Evolutionary conservation across 345 rosid species (phyloP), one percentile per base, ranked within the genome.

Genomic region (Eucalyptus cladocalyx): DNA sequence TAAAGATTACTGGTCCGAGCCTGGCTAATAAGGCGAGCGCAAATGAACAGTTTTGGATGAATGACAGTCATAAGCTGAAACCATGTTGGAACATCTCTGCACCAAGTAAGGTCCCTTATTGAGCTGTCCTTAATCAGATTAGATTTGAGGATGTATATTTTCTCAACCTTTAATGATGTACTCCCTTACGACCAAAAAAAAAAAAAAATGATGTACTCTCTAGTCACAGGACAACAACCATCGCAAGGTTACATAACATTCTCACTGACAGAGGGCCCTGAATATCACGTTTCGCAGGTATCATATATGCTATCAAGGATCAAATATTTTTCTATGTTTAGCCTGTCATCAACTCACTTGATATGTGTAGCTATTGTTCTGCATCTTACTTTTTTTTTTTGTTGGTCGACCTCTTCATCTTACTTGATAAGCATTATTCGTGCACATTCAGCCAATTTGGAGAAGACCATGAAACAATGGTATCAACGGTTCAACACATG

Each of bases 211-310:
- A 51, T 28, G 50, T 45, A n/a, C 21, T 26, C 34, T 80, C 81
- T 76, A 80, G 56, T 51, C 32, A 30, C 91, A 92, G 91, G 90
- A 86, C 85, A 76, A 23, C 91, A 88, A 48, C 88, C 86, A 48
- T 50, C 87, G 5, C 88, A 90, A 91, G 93, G 93, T 87, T 93
- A 87, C 53, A 60, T 91, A 76, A 89, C 92, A 49, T 92, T 93
- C 83, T 92, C 93, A 11, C 76, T 93, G 88, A 92, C 93, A 48
- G 89, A 90, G 53, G 94, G 94, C 60, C 94, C 93, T 9, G 92
- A 92, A 58, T 92, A 93, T 86, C 93, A 93, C 34, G 76, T 91
- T 80, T 91, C 91, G 2, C 94, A 90, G 93, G 94, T 93, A 86
- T 32, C 42, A 16, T 16, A 69, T 17, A 18, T 19, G 11, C 24